phyloP scores from a whole-genome alignment of 371 early-diverging fungal species.

The Sporodiniella umbellata region DNA sequence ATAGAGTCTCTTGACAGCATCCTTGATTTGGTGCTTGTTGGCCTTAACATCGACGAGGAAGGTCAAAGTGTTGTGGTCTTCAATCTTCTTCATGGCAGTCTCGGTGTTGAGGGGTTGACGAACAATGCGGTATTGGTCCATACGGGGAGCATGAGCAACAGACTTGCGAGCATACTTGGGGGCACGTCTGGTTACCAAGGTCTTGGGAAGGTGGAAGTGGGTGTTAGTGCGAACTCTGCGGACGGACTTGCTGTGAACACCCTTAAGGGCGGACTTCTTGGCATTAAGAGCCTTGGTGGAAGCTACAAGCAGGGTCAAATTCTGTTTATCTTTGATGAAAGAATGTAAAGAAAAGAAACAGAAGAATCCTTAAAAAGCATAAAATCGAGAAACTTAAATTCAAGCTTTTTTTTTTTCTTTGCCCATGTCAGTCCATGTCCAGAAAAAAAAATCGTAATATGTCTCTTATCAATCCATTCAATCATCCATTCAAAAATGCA shows the following conservation, averaged over 20 bases:
- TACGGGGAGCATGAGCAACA: constrained; percentile 65
- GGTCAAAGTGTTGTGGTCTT: constrained; percentile 97
- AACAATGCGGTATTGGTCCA: constrained; percentile 88
- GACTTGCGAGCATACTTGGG: constrained; percentile 93
- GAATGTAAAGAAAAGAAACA: neutral
- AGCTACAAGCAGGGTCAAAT: constrained; percentile 17
- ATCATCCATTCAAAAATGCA: neutral
- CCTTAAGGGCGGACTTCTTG: constrained; percentile 90
- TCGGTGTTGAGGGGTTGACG: constrained; percentile 95
- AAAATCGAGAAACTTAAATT: neutral
- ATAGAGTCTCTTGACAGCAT: constrained; percentile 94
- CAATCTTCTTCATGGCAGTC: constrained; percentile 97
- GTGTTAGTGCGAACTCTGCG: constrained; percentile 87
- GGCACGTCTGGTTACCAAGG: constrained; percentile 76
- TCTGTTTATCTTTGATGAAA: neutral
- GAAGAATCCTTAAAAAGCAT: neutral
- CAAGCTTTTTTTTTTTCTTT: no score
- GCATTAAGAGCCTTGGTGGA: constrained; percentile 62
- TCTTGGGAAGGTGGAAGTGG: constrained; percentile 93
- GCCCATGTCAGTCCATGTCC: no score
- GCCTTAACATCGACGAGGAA: constrained; percentile 94
- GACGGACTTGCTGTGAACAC: constrained; percentile 70
- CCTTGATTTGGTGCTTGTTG: constrained; percentile 98
- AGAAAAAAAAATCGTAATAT: no score
- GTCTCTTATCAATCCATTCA: constrained; percentile 1